Conservation (phyloP, 192 early-diverging fungal genomes). For the Geranomyces michiganensis region DNA sequence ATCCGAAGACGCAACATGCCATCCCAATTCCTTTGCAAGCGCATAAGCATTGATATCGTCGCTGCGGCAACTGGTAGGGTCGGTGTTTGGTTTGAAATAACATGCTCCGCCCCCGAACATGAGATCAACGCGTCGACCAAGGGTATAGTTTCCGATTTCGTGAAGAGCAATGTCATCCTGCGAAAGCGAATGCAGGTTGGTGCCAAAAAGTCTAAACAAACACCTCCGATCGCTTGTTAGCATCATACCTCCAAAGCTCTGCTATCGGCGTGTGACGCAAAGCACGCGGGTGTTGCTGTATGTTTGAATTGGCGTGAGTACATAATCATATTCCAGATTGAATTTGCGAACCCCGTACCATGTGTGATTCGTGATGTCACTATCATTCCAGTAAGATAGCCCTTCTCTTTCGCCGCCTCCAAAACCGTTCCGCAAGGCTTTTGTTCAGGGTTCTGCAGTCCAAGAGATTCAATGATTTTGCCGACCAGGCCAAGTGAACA, state of each 20-base stretch:
- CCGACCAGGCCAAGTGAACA: background rate
- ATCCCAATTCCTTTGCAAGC: slow-evolving; percentile 61
- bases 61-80: slow-evolving; percentile 68
- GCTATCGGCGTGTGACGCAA: slow-evolving; percentile 75
- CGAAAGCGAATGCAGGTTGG: slow-evolving; percentile 26
- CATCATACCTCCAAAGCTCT: slow-evolving; percentile 58
- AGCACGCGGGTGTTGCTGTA: slow-evolving; percentile 55
- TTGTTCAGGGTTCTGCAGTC: slow-evolving; percentile 52
- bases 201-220: background rate
- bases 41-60: slow-evolving; percentile 73
- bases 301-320: background rate
- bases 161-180: slow-evolving; percentile 88
- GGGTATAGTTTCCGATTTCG: slow-evolving; percentile 86
- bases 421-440: slow-evolving; percentile 89
- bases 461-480: background rate
- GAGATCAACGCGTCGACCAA: slow-evolving; percentile 82
- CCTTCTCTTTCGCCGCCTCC: slow-evolving; percentile 85
- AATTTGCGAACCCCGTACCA: slow-evolving; percentile 42
- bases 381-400: slow-evolving; percentile 88
- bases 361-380: slow-evolving; percentile 95
- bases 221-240: background rate
- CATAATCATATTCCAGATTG: background rate
- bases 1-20: slow-evolving; percentile 37
- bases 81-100: slow-evolving; percentile 78
- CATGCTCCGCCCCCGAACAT: slow-evolving; percentile 92